Conservation (phyloP, 2,329 filamentous ascomycete species). For the Epichloe festucae region DNA sequence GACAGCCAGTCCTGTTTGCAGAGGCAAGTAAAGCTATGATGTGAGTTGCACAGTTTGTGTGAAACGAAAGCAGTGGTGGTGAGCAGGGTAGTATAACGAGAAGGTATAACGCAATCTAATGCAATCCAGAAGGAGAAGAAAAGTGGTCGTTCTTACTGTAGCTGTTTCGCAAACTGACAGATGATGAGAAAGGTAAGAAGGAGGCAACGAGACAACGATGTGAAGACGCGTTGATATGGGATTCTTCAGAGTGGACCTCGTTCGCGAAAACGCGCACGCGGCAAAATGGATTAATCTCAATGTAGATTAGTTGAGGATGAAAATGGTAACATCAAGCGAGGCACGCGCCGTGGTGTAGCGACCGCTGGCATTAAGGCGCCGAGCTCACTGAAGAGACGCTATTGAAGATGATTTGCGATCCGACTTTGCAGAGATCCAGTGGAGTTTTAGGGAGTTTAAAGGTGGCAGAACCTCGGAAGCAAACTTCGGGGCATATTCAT, state of each 20-base stretch:
- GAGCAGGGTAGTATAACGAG: not conserved
- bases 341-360: not conserved
- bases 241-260: not conserved
- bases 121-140: not conserved
- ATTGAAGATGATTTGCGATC: constrained; percentile 4
- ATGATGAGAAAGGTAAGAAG: constrained; percentile 1
- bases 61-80: not conserved
- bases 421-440: constrained; percentile 4
- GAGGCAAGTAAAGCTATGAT: not conserved
- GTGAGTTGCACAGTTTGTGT: not conserved
- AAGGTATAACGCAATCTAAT: not conserved
- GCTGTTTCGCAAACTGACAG: not conserved
- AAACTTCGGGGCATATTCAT: not conserved
- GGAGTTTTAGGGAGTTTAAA: constrained; percentile 6
- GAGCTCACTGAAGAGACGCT: constrained; percentile 5
- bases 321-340: not conserved
- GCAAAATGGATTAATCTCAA: not conserved
- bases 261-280: not conserved
- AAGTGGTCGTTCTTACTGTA: constrained; percentile 1
- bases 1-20: not conserved
- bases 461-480: constrained; percentile 9
- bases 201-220: not conserved
- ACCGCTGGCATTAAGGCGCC: constrained; percentile 2
- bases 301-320: not conserved
- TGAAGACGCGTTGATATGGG: not conserved